A percentile compares a stretch with the other conserved stretches of the same genome.
These are phyloP conservation scores for Ceratobasidium sp. DNA, from an alignment of 1,284 basidiomycete species.

Conservation along the genomic window DNA sequence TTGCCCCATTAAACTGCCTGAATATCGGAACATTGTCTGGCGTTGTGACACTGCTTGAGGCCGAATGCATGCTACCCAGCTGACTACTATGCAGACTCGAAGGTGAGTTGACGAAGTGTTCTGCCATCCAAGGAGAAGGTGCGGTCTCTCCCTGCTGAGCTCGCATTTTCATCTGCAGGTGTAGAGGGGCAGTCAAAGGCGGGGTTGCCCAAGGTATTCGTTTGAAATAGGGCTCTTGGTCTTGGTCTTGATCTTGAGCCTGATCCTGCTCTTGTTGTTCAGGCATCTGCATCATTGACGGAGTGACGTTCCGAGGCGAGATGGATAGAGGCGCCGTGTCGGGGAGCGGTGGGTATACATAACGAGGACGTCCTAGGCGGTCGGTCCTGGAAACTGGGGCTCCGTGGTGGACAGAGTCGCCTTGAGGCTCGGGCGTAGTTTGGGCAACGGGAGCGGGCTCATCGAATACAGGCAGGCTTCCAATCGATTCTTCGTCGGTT, in stretches of 20 bases:
- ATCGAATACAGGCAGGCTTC: conserved; percentile 34
- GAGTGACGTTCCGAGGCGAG: conserved; percentile 38
- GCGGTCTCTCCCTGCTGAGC: conserved; percentile 1
- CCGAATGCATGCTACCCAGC: conserved; percentile 34
- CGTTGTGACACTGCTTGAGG: conserved; percentile 33
- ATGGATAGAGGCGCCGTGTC: conserved; percentile 41
- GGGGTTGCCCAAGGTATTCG: conserved; percentile 6
- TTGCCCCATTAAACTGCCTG: background rate
- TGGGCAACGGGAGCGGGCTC: background rate
- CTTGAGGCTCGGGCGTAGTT: background rate
- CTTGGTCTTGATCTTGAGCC: background rate
- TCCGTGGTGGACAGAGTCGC: background rate
- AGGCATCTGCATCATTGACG: conserved; percentile 22
- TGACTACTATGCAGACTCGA: conserved; percentile 43
- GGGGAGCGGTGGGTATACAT: conserved; percentile 24
- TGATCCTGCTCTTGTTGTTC: conserved; percentile 4
- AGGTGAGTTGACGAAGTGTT: conserved; percentile 38
- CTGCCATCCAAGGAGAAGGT: conserved; percentile 29
- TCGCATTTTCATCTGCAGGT: conserved; percentile 30
- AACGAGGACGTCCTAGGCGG: conserved; percentile 22
- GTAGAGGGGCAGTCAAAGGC: conserved; percentile 25
- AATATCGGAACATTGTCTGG: background rate
- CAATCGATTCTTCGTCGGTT: conserved; percentile 29
- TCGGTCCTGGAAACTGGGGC: background rate
- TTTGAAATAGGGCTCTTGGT: background rate